Percentiles rank a stretch among this genome's conserved stretches.
Evolutionary conservation across 116 monocot genomes (phyloP).

Genomic region (Dioscorea cayenensis): DNA sequence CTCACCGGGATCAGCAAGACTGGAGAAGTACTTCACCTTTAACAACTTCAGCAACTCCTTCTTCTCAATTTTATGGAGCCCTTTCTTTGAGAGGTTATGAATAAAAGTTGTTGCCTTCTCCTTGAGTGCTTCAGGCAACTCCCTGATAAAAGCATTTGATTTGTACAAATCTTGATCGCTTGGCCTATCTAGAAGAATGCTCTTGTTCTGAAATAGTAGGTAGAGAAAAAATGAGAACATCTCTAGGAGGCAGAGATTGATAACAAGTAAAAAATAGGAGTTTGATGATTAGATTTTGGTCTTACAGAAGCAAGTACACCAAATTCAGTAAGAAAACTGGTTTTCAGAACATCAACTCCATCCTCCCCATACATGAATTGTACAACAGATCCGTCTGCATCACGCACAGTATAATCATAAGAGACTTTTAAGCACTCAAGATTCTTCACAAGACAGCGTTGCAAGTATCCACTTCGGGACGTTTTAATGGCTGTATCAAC

Average conservation of each 20-base stretch:
- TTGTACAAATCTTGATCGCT: conserved; percentile 30
- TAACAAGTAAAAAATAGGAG: neutral
- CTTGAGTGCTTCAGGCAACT: conserved; percentile 43
- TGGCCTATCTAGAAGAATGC: conserved; percentile 39
- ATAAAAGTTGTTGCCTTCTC: conserved; percentile 32
- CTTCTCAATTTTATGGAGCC: conserved; percentile 25
- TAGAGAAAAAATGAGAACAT: neutral
- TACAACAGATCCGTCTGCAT: conserved; percentile 83
- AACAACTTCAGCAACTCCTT: conserved; percentile 65
- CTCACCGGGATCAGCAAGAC: conserved; percentile 93
- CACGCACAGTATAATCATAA: conserved; percentile 94
- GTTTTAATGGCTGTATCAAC: conserved; percentile 98
- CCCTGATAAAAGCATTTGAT: conserved; percentile 44
- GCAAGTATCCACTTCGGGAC: conserved; percentile 95
- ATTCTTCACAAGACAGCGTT: conserved; percentile 87
- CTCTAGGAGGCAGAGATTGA: neutral
- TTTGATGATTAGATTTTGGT: neutral
- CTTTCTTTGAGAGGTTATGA: conserved; percentile 15
- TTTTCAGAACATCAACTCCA: conserved; percentile 88
- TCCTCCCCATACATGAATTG: conserved; percentile 95
- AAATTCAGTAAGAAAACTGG: conserved; percentile 66
- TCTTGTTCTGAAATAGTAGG: conserved; percentile 51
- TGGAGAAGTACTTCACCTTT: conserved; percentile 65
- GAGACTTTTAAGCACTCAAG: conserved; percentile 76
- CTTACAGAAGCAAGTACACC: conserved; percentile 60